Evolutionary conservation across 345 rosid species (phyloP).

Genomic region (Heritiera fomes): DNA sequence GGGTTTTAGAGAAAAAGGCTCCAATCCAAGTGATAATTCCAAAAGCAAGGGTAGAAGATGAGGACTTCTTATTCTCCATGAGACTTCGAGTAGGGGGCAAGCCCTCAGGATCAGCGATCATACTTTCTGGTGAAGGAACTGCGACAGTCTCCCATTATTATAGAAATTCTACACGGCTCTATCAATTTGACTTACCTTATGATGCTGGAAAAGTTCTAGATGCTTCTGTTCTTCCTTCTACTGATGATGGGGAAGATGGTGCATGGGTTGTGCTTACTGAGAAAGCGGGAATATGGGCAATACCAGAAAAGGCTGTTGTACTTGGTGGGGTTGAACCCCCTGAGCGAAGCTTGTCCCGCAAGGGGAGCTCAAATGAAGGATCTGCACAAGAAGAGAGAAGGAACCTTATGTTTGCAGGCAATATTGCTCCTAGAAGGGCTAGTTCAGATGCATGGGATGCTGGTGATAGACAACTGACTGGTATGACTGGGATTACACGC

Average conservation of each 20-base stretch:
- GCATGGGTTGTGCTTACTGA: slow-evolving; percentile 92
- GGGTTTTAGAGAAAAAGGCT: slow-evolving; percentile 79
- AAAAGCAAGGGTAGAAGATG: slow-evolving; percentile 94
- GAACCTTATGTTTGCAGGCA: slow-evolving; percentile 43
- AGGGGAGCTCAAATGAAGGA: slow-evolving; percentile 83
- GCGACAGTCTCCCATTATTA: slow-evolving; percentile 82
- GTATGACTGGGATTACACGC: slow-evolving; percentile 52
- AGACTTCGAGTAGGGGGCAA: slow-evolving; percentile 82
- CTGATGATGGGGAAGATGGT: slow-evolving; percentile 76
- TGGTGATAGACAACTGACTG: slow-evolving; percentile 56
- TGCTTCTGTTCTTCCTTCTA: slow-evolving; percentile 81
- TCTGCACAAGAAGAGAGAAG: slow-evolving; percentile 67
- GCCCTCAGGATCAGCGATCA: slow-evolving; percentile 82
- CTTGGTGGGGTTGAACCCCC: slow-evolving; percentile 97
- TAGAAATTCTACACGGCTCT: slow-evolving; percentile 69
- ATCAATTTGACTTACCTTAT: slow-evolving; percentile 89
- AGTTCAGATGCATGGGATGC: slow-evolving; percentile 61
- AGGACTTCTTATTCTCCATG: slow-evolving; percentile 85
- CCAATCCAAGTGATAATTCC: slow-evolving; percentile 95
- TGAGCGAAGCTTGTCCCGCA: slow-evolving; percentile 84
- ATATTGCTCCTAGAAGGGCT: slow-evolving; percentile 61
- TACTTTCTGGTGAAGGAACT: slow-evolving; percentile 93
- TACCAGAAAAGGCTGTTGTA: slow-evolving; percentile 83
- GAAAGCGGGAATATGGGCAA: slow-evolving; percentile 97
- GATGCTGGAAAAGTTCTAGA: slow-evolving; percentile 97